Percentiles rank a stretch among this genome's conserved stretches.
phyloP scores from a whole-genome alignment of 2,329 filamentous ascomycete genomes.

The Exophiala spinifera region DNA sequence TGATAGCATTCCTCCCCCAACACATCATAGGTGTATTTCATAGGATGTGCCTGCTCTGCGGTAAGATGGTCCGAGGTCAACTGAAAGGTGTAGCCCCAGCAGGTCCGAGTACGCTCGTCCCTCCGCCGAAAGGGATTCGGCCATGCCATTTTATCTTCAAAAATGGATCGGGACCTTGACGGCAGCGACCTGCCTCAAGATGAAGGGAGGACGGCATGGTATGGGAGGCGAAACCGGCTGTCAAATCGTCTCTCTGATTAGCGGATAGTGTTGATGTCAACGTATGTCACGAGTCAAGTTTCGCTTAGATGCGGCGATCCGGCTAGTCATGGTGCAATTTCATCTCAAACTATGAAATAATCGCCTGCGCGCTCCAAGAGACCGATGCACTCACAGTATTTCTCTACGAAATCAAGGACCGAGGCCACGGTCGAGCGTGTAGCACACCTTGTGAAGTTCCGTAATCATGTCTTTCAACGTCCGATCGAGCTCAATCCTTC shows the following conservation, averaged over 20 bases:
- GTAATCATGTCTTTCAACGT: neutral
- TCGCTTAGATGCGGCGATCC: neutral
- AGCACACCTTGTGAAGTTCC: neutral
- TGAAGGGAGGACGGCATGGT: neutral
- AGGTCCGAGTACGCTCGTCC: constrained; percentile 31
- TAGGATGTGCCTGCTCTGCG: constrained; percentile 55
- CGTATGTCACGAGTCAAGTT: constrained; percentile 6
- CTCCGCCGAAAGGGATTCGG: constrained; percentile 32
- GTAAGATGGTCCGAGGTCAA: constrained; percentile 65
- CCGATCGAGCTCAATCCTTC: constrained; percentile 2
- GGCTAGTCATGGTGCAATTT: constrained; percentile 8
- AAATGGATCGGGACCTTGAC: neutral
- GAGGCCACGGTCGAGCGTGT: neutral
- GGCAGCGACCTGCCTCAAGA: constrained; percentile 1
- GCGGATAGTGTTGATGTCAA: constrained; percentile 13
- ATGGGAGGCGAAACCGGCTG: neutral
- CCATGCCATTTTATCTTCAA: constrained; percentile 27
- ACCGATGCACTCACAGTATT: neutral
- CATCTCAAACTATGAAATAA: too few species aligned
- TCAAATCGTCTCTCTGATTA: neutral
- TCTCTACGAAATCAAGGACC: neutral
- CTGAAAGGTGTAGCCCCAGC: constrained; percentile 67
- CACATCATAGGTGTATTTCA: constrained; percentile 66
- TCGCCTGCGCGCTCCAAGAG: too few species aligned
- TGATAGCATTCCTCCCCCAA: constrained; percentile 65